These are phyloP conservation scores for Solanum arcanum DNA, from an alignment of 257 asterid species.

Conservation along the genomic window DNA sequence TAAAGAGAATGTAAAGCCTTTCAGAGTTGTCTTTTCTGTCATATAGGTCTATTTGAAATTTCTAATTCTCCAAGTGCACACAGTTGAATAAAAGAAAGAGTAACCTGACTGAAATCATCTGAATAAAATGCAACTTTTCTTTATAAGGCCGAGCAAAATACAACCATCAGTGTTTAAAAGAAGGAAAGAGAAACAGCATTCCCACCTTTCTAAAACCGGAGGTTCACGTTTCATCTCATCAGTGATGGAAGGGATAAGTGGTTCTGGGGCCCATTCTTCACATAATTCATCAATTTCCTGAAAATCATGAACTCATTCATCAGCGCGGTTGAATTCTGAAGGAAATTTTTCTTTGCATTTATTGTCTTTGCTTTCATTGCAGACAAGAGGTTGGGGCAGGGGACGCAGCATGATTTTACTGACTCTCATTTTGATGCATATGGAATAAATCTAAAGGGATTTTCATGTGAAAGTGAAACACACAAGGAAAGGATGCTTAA, in stretches of 20 bases:
- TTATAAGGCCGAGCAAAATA: background rate
- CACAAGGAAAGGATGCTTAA: background rate
- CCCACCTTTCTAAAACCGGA: constrained; percentile 77
- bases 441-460: background rate
- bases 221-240: constrained; percentile 67
- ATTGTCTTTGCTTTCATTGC: background rate
- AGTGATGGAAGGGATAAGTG: constrained; percentile 61
- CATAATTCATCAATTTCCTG: constrained; percentile 96
- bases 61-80: background rate
- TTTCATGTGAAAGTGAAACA: background rate
- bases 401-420: background rate
- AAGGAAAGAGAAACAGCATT: background rate
- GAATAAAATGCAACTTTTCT: background rate
- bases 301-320: constrained; percentile 9
- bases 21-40: background rate
- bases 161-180: background rate
- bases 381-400: background rate
- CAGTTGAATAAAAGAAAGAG: background rate
- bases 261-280: constrained; percentile 89
- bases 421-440: background rate
- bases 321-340: background rate
- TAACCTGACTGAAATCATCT: background rate
- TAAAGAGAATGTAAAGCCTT: background rate
- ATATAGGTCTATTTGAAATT: background rate
- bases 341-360: background rate